phyloP scores from a whole-genome alignment of 805 yeast species.

The Pichia thaimueangensis region DNA sequence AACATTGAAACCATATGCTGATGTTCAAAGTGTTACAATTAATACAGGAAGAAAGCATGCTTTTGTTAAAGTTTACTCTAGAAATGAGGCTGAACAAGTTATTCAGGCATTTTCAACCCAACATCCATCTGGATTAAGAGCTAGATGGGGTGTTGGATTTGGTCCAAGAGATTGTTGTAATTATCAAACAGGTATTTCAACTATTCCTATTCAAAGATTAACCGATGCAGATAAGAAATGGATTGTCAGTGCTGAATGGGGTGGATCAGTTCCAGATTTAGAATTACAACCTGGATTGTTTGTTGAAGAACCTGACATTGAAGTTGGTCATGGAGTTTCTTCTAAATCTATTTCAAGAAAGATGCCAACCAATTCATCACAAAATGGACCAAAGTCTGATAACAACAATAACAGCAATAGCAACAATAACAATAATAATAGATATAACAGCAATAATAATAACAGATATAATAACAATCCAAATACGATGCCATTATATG shows the following conservation, averaged over 20 bases:
- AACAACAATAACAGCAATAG: slow-evolving; percentile 9
- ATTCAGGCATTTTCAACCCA: slow-evolving; percentile 58
- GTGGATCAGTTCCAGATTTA: slow-evolving; percentile 83
- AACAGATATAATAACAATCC: slow-evolving; percentile 13
- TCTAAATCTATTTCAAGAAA: slow-evolving; percentile 87
- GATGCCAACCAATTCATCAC: slow-evolving; percentile 85
- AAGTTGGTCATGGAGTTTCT: slow-evolving; percentile 88
- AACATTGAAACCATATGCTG: slow-evolving; percentile 77
- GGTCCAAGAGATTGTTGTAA: slow-evolving; percentile 99
- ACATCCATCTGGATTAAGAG: slow-evolving; percentile 65
- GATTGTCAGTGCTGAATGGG: slow-evolving; percentile 90
- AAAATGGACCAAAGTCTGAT: slow-evolving; percentile 80
- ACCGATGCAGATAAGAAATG: slow-evolving; percentile 93
- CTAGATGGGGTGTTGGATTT: slow-evolving; percentile 98
- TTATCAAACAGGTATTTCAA: slow-evolving; percentile 82
- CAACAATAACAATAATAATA: not conserved
- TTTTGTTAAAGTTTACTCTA: slow-evolving; percentile 86
- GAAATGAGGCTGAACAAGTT: slow-evolving; percentile 85
- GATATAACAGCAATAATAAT: slow-evolving; percentile 2
- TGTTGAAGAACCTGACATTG: slow-evolving; percentile 96
- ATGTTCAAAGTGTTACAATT: slow-evolving; percentile 83
- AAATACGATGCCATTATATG: slow-evolving; percentile 18
- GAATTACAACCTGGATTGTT: slow-evolving; percentile 73
- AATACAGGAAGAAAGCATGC: slow-evolving; percentile 92
- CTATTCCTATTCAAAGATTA: slow-evolving; percentile 78